phyloP scores from a whole-genome alignment of 2,329 filamentous ascomycete genomes.

The Elsinoe batatas region DNA sequence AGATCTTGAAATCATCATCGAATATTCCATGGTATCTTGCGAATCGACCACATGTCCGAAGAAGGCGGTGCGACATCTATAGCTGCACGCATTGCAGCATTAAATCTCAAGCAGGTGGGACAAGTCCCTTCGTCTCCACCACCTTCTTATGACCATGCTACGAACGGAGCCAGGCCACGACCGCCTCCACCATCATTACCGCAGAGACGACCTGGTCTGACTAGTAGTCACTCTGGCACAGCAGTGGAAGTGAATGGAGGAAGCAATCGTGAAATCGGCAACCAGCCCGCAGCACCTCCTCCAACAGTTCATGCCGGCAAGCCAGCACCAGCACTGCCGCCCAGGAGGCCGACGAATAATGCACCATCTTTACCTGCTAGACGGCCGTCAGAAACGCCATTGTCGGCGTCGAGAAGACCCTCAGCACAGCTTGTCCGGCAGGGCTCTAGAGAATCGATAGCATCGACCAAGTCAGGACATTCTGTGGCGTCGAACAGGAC shows the following conservation, averaged over 20 bases:
- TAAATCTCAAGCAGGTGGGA: constrained; percentile 39
- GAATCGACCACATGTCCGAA: constrained; percentile 14
- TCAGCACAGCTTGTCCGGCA: constrained; percentile 24
- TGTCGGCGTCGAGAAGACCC: constrained; percentile 14
- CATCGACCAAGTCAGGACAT: constrained; percentile 40
- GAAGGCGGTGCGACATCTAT: constrained; percentile 25
- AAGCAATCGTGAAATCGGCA: constrained; percentile 24
- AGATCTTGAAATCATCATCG: not conserved
- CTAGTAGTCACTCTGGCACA: not conserved
- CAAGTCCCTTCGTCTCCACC: constrained; percentile 28
- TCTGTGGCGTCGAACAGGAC: constrained; percentile 41
- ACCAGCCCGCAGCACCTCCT: constrained; percentile 31
- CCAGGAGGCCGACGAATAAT: constrained; percentile 23
- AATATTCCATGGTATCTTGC: not conserved
- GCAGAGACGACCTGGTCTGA: constrained; percentile 13
- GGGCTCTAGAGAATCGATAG: constrained; percentile 42
- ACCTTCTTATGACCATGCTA: constrained; percentile 26
- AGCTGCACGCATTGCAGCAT: constrained; percentile 38
- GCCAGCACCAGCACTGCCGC: constrained; percentile 40
- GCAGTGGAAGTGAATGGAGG: not conserved
- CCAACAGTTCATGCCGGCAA: constrained; percentile 35
- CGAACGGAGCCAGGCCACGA: constrained; percentile 8
- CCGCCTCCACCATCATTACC: constrained; percentile 13
- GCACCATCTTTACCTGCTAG: constrained; percentile 36
- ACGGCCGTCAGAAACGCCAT: constrained; percentile 31